Evolutionary conservation across 1,284 basidiomycete genomes (phyloP).

Genomic region (Cryptococcus sp.): DNA sequence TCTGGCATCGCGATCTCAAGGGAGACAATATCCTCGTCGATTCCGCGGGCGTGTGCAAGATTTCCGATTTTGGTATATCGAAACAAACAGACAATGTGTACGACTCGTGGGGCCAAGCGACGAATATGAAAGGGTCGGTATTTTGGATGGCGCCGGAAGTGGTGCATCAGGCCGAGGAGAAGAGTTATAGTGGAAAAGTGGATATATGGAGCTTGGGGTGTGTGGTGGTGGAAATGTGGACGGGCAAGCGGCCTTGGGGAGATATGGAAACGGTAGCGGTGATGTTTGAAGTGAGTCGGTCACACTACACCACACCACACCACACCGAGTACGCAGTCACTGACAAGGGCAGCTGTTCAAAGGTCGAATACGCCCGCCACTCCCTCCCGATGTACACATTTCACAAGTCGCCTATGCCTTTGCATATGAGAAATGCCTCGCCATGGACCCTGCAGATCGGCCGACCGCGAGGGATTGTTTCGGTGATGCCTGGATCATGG

Average conservation of each 20-base stretch:
- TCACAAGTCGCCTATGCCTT: conserved; percentile 78
- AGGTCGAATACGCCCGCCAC: conserved; percentile 74
- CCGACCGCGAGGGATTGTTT: conserved; percentile 78
- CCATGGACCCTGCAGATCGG: conserved; percentile 78
- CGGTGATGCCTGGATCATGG: conserved; percentile 71
- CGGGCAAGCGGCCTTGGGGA: conserved; percentile 87
- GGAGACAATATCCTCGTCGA: conserved; percentile 98
- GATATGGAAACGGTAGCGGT: conserved; percentile 84
- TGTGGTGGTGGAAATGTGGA: conserved; percentile 97
- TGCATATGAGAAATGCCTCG: conserved; percentile 78
- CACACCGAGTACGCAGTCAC: too few relatives aligned
- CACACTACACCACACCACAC: too few relatives aligned
- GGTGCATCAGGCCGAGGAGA: conserved; percentile 56
- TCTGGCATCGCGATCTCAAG: conserved; percentile 94
- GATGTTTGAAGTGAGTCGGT: conserved; percentile 80
- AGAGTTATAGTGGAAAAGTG: conserved; percentile 89
- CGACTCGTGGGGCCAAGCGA: conserved; percentile 64
- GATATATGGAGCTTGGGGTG: conserved; percentile 99
- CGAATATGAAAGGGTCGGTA: conserved; percentile 92
- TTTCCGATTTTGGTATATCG: conserved; percentile 89
- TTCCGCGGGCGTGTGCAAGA: conserved; percentile 88
- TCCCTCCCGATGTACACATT: conserved; percentile 74
- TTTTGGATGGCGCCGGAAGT: conserved; percentile 99
- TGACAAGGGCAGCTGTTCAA: conserved; percentile 25
- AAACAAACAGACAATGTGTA: conserved; percentile 80